phyloP scores from a whole-genome alignment of 257 asterid species.

The Capsicum chinense region DNA sequence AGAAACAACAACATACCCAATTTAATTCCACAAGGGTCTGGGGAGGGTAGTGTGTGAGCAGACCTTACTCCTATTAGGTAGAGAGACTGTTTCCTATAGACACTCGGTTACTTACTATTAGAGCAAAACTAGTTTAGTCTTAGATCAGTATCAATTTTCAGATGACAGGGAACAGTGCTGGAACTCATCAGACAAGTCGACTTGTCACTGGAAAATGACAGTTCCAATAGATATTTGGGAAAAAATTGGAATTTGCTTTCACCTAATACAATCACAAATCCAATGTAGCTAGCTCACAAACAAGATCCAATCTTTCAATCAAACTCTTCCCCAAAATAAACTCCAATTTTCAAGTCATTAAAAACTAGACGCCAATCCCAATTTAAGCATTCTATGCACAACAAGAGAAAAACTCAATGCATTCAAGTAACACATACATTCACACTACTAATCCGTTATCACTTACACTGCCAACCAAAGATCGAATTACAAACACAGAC shows the following conservation, averaged over 20 bases:
- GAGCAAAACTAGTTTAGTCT: neutral
- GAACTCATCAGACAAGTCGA: neutral
- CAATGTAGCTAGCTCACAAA: constrained; percentile 3
- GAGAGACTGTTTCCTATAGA: neutral
- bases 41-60: neutral
- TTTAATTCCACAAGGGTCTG: neutral
- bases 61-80: neutral
- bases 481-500: constrained; percentile 27
- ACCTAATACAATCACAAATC: constrained; percentile 28
- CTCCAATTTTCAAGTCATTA: constrained; percentile 44
- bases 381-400: constrained; percentile 14
- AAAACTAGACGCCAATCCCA: neutral
- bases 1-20: neutral
- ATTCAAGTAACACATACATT: constrained; percentile 32
- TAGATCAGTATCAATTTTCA: no score
- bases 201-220: neutral
- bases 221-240: constrained; percentile 10
- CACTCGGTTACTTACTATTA: neutral
- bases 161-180: neutral
- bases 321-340: constrained; percentile 36
- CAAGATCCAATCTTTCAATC: constrained; percentile 31
- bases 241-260: constrained; percentile 28
- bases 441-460: constrained; percentile 24
- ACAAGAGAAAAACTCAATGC: neutral
- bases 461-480: constrained; percentile 28